phyloP scores from a whole-genome alignment of 116 monocot species.

The Dioscorea cayenensis region DNA sequence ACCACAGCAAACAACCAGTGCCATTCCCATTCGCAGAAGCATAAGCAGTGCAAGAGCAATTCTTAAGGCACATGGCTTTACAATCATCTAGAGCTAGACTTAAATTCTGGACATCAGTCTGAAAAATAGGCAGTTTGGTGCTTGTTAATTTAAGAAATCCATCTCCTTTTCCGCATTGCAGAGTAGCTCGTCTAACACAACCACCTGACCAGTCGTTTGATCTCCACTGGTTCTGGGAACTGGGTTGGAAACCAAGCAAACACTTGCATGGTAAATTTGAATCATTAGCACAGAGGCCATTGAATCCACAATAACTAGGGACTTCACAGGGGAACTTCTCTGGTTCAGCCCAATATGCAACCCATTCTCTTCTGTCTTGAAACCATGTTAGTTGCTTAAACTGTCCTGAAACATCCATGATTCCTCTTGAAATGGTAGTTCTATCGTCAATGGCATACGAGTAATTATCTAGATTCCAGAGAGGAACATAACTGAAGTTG shows the following conservation, averaged over 20 bases:
- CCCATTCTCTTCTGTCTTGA: too few species aligned
- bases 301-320: not conserved
- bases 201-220: not conserved
- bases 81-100: not conserved
- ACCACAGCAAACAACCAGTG: slow-evolving; percentile 10
- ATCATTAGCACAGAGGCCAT: not conserved
- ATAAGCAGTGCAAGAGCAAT: slow-evolving; percentile 8
- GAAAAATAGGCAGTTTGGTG: not conserved
- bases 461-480: too few species aligned
- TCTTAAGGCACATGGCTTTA: not conserved
- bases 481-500: too few species aligned
- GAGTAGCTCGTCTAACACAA: not conserved
- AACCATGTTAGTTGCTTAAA: too few species aligned
- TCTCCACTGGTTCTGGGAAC: not conserved
- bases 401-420: too few species aligned
- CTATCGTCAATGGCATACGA: too few species aligned
- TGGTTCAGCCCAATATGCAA: too few species aligned
- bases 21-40: not conserved
- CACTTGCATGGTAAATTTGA: not conserved
- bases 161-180: not conserved
- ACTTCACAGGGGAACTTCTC: not conserved
- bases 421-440: too few species aligned
- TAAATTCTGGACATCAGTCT: not conserved
- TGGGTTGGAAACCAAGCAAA: not conserved
- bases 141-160: not conserved